A percentile compares a stretch with the other conserved stretches of the same genome.
These are phyloP conservation scores for Hippophae tibetana DNA, from an alignment of 306 rosid species.

Conservation along the genomic window DNA sequence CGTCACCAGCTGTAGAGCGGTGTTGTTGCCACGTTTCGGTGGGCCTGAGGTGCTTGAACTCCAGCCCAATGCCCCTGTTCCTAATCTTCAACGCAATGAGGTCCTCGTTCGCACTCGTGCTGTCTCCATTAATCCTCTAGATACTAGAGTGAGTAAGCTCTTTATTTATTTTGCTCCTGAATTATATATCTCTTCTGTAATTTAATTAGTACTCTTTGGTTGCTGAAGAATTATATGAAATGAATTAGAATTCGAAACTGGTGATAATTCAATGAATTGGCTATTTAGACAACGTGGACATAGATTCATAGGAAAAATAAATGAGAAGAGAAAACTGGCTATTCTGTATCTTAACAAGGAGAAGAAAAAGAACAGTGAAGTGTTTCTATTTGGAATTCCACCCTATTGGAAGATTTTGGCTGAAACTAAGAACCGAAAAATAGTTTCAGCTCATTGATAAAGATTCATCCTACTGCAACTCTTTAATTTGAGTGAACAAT, in stretches of 20 bases:
- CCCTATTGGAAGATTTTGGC: too few relatives aligned
- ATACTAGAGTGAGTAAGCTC: slow-evolving; percentile 51
- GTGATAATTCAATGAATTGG: too few relatives aligned
- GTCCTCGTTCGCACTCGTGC: slow-evolving; percentile 58
- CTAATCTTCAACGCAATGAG: slow-evolving; percentile 51
- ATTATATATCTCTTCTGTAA: background rate
- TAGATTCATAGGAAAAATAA: background rate
- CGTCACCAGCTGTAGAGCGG: slow-evolving; percentile 60
- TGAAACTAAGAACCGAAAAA: too few relatives aligned
- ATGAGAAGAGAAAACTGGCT: too few relatives aligned
- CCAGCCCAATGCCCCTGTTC: slow-evolving; percentile 38
- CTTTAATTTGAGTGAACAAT: too few relatives aligned
- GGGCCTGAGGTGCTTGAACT: slow-evolving; percentile 63
- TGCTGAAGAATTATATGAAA: background rate
- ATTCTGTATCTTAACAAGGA: too few relatives aligned
- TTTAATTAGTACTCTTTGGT: background rate
- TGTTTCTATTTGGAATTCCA: too few relatives aligned
- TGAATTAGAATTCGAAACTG: background rate
- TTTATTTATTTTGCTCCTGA: background rate
- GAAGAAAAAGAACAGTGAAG: too few relatives aligned
- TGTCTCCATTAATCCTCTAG: slow-evolving; percentile 76
- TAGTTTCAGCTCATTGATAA: too few relatives aligned
- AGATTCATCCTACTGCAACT: too few relatives aligned
- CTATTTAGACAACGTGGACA: too few relatives aligned
- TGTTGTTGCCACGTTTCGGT: slow-evolving; percentile 63